phyloP scores from a whole-genome alignment of 345 rosid species.

The Salix caprea region DNA sequence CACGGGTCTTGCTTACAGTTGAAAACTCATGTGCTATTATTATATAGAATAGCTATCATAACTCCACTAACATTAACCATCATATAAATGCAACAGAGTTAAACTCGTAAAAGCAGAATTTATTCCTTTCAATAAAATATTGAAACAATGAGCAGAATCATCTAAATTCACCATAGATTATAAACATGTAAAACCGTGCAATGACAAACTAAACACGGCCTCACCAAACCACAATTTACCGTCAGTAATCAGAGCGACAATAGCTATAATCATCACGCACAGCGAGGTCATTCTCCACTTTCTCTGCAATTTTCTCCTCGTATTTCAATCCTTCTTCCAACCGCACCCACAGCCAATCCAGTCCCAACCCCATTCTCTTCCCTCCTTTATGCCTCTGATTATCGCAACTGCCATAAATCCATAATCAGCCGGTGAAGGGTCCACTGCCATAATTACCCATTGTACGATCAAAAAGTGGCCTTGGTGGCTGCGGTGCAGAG shows the following conservation, averaged over 20 bases:
- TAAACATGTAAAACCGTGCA: not conserved
- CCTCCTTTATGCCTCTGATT: conserved; percentile 28
- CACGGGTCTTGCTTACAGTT: not conserved
- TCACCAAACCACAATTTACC: not conserved
- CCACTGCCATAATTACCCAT: conserved; percentile 9
- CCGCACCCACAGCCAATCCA: conserved; percentile 36
- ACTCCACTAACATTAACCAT: not conserved
- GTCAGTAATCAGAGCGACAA: conserved; percentile 15
- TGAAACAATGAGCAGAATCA: not conserved
- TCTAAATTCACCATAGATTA: conserved; percentile 5
- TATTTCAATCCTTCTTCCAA: conserved; percentile 35
- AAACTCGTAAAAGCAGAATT: not conserved
- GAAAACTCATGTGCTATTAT: not conserved
- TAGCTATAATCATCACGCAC: conserved; percentile 27
- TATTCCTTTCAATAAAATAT: not conserved
- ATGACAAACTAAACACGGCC: not conserved
- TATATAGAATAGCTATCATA: not conserved
- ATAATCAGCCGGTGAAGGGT: conserved; percentile 53
- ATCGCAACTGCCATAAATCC: conserved; percentile 21
- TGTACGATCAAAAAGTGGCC: conserved; percentile 24
- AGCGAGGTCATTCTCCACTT: conserved; percentile 17
- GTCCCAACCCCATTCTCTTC: conserved; percentile 25
- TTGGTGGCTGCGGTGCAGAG: conserved; percentile 18
- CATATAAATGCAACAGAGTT: not conserved
- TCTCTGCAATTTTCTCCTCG: conserved; percentile 29